Percentiles rank a stretch among this genome's conserved stretches.
phyloP scores from a whole-genome alignment of 208 protist species.

The Porcisia hertigi region DNA sequence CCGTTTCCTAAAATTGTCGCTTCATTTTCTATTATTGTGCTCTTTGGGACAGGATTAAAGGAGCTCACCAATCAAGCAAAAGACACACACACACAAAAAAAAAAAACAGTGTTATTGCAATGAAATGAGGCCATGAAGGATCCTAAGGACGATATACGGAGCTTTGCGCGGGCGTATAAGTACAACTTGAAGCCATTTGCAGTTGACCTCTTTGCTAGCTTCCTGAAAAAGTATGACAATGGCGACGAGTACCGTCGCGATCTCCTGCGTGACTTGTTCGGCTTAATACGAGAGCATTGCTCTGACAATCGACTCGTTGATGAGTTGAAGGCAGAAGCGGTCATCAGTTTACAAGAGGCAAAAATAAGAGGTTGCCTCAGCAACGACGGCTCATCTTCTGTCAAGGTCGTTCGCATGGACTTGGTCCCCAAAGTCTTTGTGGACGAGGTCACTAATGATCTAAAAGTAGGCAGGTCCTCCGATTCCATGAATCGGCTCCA shows the following conservation, averaged over 20 bases:
- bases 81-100: neutral
- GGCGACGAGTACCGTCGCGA: slow-evolving; percentile 44
- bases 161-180: slow-evolving; percentile 68
- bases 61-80: neutral
- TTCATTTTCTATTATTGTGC: neutral
- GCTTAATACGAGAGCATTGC: slow-evolving; percentile 63
- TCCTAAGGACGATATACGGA: slow-evolving; percentile 56
- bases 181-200: slow-evolving; percentile 82
- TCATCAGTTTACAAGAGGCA: slow-evolving; percentile 54
- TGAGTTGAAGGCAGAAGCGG: slow-evolving; percentile 50
- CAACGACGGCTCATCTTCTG: slow-evolving; percentile 19
- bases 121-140: slow-evolving; percentile 42
- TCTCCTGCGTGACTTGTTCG: slow-evolving; percentile 72
- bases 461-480: slow-evolving; percentile 28
- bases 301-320: slow-evolving; percentile 51
- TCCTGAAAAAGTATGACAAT: slow-evolving; percentile 42
- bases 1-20: neutral
- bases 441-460: slow-evolving; percentile 69
- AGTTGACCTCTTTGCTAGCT: slow-evolving; percentile 60
- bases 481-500: slow-evolving; percentile 42
- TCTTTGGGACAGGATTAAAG: neutral
- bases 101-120: neutral
- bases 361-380: slow-evolving; percentile 44
- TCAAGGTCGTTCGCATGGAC: slow-evolving; percentile 48
- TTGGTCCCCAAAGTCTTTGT: slow-evolving; percentile 60